Conservation (phyloP, 129 eudicot genomes). For the Saposhnikovia divaricata region DNA sequence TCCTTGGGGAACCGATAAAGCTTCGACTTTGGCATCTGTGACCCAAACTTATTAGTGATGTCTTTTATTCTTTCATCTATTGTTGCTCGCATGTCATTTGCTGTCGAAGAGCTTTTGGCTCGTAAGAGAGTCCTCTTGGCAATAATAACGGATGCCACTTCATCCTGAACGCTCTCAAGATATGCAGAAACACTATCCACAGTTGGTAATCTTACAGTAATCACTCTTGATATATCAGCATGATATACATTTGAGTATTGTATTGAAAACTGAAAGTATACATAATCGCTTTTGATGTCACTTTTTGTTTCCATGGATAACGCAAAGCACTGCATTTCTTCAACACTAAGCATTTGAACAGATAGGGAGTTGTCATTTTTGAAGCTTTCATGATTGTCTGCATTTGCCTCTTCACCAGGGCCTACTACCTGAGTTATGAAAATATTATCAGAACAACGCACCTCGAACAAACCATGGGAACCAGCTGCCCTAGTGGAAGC, state of each 20-base stretch:
- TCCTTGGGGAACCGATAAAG: slow-evolving; percentile 88
- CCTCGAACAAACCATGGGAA: slow-evolving; percentile 82
- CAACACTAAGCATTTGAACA: slow-evolving; percentile 76
- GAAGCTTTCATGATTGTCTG: slow-evolving; percentile 58
- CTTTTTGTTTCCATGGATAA: slow-evolving; percentile 68
- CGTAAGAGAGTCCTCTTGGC: slow-evolving; percentile 79
- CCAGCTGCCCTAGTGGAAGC: slow-evolving; percentile 82
- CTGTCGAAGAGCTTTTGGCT: slow-evolving; percentile 36
- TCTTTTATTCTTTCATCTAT: slow-evolving; percentile 84
- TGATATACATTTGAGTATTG: slow-evolving; percentile 62
- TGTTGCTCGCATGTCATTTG: slow-evolving; percentile 21
- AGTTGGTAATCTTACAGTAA: slow-evolving; percentile 72
- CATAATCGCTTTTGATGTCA: slow-evolving; percentile 68
- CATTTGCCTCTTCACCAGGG: slow-evolving; percentile 86
- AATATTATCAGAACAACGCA: slow-evolving; percentile 78
- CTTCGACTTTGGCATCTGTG: slow-evolving; percentile 84
- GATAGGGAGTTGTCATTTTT: slow-evolving; percentile 63
- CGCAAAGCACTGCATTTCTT: slow-evolving; percentile 90
- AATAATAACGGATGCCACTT: slow-evolving; percentile 85
- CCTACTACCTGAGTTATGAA: slow-evolving; percentile 72
- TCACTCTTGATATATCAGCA: slow-evolving; percentile 83
- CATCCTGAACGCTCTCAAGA: slow-evolving; percentile 81
- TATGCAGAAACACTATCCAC: slow-evolving; percentile 76
- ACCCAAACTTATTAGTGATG: slow-evolving; percentile 60
- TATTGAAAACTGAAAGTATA: slow-evolving; percentile 71